These are phyloP conservation scores for Colletotrichum camelliae DNA, from an alignment of 2,329 filamentous ascomycete genomes.

Conservation along the genomic window DNA sequence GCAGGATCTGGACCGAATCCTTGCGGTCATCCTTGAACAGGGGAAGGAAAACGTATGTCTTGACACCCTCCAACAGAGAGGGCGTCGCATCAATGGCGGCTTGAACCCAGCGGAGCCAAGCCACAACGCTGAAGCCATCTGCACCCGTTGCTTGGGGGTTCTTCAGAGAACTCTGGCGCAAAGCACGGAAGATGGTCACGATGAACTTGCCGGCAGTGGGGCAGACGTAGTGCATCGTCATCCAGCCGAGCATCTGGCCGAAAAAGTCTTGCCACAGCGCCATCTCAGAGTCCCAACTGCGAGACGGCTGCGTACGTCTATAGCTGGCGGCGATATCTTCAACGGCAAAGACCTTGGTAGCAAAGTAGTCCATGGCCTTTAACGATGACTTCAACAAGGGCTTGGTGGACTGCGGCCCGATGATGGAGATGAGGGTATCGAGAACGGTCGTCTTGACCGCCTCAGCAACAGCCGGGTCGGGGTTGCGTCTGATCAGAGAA, in stretches of 20 bases:
- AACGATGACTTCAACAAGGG: constrained; percentile 74
- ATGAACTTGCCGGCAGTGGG: constrained; percentile 66
- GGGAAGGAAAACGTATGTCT: constrained; percentile 67
- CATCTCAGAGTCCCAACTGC: constrained; percentile 27
- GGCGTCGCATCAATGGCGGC: constrained; percentile 53
- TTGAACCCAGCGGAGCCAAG: constrained; percentile 64
- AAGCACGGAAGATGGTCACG: constrained; percentile 58
- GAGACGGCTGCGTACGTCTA: constrained; percentile 30
- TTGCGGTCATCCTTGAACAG: constrained; percentile 64
- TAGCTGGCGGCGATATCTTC: constrained; percentile 52
- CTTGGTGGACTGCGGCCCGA: constrained; percentile 65
- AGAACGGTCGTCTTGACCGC: constrained; percentile 52
- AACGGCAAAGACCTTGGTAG: constrained; percentile 64
- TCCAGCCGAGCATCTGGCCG: constrained; percentile 57
- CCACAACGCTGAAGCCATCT: constrained; percentile 40
- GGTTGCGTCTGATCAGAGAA: constrained; percentile 56
- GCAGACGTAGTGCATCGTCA: constrained; percentile 62
- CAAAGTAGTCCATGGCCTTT: constrained; percentile 68
- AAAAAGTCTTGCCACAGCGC: constrained; percentile 56
- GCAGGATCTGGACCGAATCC: constrained; percentile 62
- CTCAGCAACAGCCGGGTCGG: constrained; percentile 40
- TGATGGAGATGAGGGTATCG: constrained; percentile 60
- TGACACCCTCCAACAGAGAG: constrained; percentile 64
- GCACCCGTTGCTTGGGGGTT: constrained; percentile 15
- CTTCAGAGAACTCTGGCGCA: constrained; percentile 39